Percentiles rank a stretch among this genome's conserved stretches.
Evolutionary conservation across 2,329 filamentous ascomycete species (phyloP).

Genomic region (Alternaria sp.): DNA sequence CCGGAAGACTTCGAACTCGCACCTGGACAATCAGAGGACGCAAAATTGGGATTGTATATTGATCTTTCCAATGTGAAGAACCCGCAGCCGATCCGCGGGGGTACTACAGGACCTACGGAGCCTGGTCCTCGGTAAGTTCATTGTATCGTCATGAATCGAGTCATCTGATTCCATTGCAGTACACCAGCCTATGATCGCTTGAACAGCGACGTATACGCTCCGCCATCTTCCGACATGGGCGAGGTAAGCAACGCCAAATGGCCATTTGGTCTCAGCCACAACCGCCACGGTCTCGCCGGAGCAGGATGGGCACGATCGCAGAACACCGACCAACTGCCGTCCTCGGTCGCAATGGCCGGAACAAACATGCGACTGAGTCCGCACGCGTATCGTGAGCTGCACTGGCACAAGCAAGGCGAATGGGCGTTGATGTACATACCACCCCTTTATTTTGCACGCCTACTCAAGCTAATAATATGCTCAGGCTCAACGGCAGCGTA

Average conservation of each 20-base stretch:
- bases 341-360: conserved; percentile 54
- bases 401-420: conserved; percentile 67
- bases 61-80: conserved; percentile 35
- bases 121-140: too few relatives aligned
- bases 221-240: conserved; percentile 51
- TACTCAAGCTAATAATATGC: background rate
- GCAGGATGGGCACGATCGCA: conserved; percentile 55
- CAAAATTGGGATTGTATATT: conserved; percentile 51
- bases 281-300: conserved; percentile 51
- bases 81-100: too few relatives aligned
- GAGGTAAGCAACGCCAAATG: conserved; percentile 53
- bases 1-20: conserved; percentile 48
- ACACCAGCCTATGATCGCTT: conserved; percentile 45
- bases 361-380: conserved; percentile 54
- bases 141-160: too few relatives aligned
- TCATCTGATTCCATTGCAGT: background rate
- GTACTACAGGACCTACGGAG: too few relatives aligned
- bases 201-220: conserved; percentile 52
- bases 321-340: conserved; percentile 49
- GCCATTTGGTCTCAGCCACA: conserved; percentile 54
- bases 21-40: conserved; percentile 48
- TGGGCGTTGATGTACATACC: conserved; percentile 57
- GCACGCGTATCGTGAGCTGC: conserved; percentile 68
- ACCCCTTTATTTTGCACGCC: background rate
- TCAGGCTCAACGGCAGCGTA: conserved; percentile 58